Percentiles rank a stretch among this genome's conserved stretches.
Evolutionary conservation across 208 protist species (phyloP).

Genomic region (Leishmania aethiopica): DNA sequence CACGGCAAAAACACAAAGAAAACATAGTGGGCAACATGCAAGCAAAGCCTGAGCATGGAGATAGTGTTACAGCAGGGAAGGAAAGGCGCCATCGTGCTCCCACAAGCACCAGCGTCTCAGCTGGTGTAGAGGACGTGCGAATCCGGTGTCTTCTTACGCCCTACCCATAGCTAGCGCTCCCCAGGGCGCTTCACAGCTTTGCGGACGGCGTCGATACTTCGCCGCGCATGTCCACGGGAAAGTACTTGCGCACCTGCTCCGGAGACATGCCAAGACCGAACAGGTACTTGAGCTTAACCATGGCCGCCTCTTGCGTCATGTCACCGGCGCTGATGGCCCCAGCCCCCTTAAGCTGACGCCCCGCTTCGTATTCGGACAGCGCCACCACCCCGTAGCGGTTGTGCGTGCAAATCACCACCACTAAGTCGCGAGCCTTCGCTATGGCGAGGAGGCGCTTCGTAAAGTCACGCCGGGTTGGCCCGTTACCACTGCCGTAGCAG

Average conservation of each 20-base stretch:
- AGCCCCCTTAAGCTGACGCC: slow-evolving; percentile 55
- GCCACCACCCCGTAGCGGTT: slow-evolving; percentile 79
- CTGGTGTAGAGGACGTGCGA: not conserved
- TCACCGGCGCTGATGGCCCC: slow-evolving; percentile 80
- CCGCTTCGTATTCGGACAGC: slow-evolving; percentile 80
- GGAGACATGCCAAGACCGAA: slow-evolving; percentile 60
- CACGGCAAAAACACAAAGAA: not conserved
- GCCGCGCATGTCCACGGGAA: slow-evolving; percentile 28
- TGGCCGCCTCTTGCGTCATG: slow-evolving; percentile 92
- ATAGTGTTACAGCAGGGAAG: not conserved
- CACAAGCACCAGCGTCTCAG: not conserved
- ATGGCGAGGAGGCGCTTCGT: slow-evolving; percentile 73
- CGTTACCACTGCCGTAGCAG: slow-evolving; percentile 95
- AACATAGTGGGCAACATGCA: not conserved
- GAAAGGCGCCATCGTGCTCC: not conserved
- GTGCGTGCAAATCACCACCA: slow-evolving; percentile 92
- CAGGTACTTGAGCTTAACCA: slow-evolving; percentile 92
- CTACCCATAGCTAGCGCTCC: not conserved
- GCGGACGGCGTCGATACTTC: slow-evolving; percentile 5
- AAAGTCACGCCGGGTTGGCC: slow-evolving; percentile 56
- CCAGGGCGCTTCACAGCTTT: not conserved
- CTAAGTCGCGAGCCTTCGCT: slow-evolving; percentile 72
- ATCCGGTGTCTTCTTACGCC: not conserved
- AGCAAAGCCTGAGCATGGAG: not conserved
- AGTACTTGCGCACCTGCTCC: slow-evolving; percentile 38